Conservation (phyloP, 2,329 filamentous ascomycete genomes). For the Tolypocladium amazonense region DNA sequence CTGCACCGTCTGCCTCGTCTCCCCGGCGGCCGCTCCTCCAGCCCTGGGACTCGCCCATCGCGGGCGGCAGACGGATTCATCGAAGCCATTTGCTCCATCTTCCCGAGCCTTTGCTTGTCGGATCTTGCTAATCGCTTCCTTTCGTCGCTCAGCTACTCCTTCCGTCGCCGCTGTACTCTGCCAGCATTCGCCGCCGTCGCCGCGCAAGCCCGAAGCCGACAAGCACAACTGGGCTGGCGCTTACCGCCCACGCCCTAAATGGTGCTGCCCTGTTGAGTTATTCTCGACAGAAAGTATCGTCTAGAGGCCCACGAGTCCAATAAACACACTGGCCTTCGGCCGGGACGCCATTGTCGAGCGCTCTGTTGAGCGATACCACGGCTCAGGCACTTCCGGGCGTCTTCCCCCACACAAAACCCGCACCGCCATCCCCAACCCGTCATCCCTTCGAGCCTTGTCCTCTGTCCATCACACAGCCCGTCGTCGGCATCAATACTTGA, state of each 20-base stretch:
- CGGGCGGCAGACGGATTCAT: slow-evolving; percentile 2
- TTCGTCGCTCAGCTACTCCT: slow-evolving; percentile 1
- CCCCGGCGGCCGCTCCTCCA: neutral
- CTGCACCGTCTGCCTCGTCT: neutral
- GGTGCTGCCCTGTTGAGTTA: slow-evolving; percentile 15
- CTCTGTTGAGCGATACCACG: slow-evolving; percentile 15
- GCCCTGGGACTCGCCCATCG: slow-evolving; percentile 1
- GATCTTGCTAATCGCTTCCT: slow-evolving; percentile 3
- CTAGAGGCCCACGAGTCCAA: slow-evolving; percentile 7
- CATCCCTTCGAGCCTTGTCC: slow-evolving; percentile 4
- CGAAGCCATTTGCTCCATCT: neutral
- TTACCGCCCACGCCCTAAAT: slow-evolving; percentile 21
- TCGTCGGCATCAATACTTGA: slow-evolving; percentile 10
- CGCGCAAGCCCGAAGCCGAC: slow-evolving; percentile 18
- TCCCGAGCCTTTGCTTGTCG: neutral
- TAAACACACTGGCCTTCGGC: slow-evolving; percentile 11
- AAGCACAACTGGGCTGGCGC: slow-evolving; percentile 14
- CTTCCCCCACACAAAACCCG: slow-evolving; percentile 22
- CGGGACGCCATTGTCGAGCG: slow-evolving; percentile 12
- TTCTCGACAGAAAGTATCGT: slow-evolving; percentile 8
- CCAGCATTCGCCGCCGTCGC: slow-evolving; percentile 11
- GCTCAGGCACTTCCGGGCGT: slow-evolving; percentile 7
- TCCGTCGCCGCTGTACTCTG: slow-evolving; percentile 9
- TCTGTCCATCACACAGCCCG: slow-evolving; percentile 10
- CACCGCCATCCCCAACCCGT: slow-evolving; percentile 15